Evolutionary conservation across 2,329 filamentous ascomycete species (phyloP).

Genomic region (Lachnellula subtilissima): DNA sequence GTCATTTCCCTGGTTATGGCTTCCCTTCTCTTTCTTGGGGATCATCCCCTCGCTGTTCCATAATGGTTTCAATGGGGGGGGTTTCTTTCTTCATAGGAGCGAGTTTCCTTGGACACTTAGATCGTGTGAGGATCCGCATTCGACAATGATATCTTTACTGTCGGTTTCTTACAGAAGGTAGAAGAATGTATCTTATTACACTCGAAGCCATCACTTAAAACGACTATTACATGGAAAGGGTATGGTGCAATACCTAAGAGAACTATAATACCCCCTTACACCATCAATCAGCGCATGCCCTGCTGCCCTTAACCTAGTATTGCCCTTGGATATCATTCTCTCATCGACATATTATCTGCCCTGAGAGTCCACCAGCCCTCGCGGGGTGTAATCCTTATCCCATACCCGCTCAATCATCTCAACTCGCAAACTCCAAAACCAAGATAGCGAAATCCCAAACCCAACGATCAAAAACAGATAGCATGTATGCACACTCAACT

Average conservation of each 20-base stretch:
- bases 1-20: too few relatives aligned
- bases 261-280: constrained; percentile 8
- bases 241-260: constrained; percentile 8
- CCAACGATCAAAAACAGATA: not conserved
- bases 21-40: too few relatives aligned
- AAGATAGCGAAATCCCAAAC: constrained; percentile 4
- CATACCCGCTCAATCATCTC: not conserved
- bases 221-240: constrained; percentile 1
- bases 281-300: not conserved
- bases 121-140: too few relatives aligned
- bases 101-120: too few relatives aligned
- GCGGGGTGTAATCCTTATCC: not conserved
- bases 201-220: not conserved
- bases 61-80: too few relatives aligned
- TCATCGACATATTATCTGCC: not conserved
- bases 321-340: constrained; percentile 1
- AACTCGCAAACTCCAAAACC: constrained; percentile 6
- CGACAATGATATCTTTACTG: too few relatives aligned
- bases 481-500: not conserved
- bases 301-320: not conserved
- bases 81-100: too few relatives aligned
- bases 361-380: not conserved
- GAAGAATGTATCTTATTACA: too few relatives aligned
- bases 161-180: too few relatives aligned
- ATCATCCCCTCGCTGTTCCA: too few relatives aligned